Evolutionary conservation across 371 early-diverging fungal species (phyloP).

Genomic region (Fennellomyces sp.): DNA sequence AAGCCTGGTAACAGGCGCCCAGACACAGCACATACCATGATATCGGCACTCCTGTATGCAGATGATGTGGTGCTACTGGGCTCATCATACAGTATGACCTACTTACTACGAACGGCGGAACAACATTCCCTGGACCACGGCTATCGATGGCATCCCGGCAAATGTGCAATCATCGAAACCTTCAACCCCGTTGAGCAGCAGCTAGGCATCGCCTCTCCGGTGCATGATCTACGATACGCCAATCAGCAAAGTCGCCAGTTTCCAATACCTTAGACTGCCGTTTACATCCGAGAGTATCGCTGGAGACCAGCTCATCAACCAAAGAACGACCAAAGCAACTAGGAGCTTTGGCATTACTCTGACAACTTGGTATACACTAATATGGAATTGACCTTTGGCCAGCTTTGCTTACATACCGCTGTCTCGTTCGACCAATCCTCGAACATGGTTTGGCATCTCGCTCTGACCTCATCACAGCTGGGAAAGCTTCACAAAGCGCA

Average conservation of each 20-base stretch:
- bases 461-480: background rate
- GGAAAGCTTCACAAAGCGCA: background rate
- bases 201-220: background rate
- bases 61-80: slow-evolving; percentile 8
- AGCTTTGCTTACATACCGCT: too few species aligned
- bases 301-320: background rate
- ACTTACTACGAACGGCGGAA: background rate
- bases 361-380: too few species aligned
- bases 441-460: background rate
- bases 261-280: slow-evolving; percentile 13
- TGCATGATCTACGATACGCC: slow-evolving; percentile 7
- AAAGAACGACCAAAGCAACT: background rate
- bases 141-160: slow-evolving; percentile 27
- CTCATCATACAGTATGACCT: background rate
- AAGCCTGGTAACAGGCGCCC: too few species aligned
- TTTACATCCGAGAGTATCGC: background rate
- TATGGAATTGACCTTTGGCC: background rate
- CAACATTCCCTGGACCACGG: slow-evolving; percentile 14
- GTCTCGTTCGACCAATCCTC: background rate
- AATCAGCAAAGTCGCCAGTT: background rate
- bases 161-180: slow-evolving; percentile 27
- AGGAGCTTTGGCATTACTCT: background rate
- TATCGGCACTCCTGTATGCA: too few species aligned
- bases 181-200: background rate
- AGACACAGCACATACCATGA: too few species aligned